Evolutionary conservation across 345 rosid species (phyloP).

Genomic region (Eutrema japonicum): DNA sequence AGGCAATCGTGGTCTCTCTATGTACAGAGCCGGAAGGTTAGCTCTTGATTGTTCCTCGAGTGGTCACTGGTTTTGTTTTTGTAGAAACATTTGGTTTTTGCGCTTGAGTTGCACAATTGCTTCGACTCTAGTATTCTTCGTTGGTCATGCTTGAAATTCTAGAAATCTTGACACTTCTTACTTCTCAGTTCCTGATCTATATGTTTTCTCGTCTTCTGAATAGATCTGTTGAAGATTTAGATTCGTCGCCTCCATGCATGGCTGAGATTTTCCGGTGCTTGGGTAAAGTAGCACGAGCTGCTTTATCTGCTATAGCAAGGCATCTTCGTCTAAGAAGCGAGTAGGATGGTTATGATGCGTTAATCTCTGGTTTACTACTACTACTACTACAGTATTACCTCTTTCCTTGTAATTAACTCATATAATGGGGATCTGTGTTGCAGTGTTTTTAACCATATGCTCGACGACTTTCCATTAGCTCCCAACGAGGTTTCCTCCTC

Average conservation of each 20-base stretch:
- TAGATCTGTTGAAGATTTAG: conserved; percentile 89
- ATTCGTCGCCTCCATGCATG: conserved; percentile 96
- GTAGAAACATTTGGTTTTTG: neutral
- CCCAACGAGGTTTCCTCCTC: conserved; percentile 90
- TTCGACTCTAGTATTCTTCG: neutral
- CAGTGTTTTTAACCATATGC: conserved; percentile 91
- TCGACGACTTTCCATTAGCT: conserved; percentile 91
- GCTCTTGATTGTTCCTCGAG: neutral
- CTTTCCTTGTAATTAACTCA: conserved; percentile 13
- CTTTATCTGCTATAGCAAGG: conserved; percentile 82
- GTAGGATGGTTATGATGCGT: conserved; percentile 59
- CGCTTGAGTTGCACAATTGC: neutral
- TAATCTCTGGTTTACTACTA: conserved; percentile 30
- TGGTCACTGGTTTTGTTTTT: conserved; percentile 2
- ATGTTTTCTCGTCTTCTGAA: conserved; percentile 35
- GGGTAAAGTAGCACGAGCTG: conserved; percentile 97
- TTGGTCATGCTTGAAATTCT: neutral
- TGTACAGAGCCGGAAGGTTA: conserved; percentile 94
- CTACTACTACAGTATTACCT: neutral
- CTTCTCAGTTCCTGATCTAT: neutral
- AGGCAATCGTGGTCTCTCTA: conserved; percentile 67
- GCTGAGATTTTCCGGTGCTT: conserved; percentile 83
- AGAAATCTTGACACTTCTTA: neutral
- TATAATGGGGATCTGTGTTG: conserved; percentile 41
- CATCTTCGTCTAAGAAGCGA: conserved; percentile 96